Evolutionary conservation across 768 basidiomycete genomes (phyloP).

Genomic region (Hydnomerulius pinastri): DNA sequence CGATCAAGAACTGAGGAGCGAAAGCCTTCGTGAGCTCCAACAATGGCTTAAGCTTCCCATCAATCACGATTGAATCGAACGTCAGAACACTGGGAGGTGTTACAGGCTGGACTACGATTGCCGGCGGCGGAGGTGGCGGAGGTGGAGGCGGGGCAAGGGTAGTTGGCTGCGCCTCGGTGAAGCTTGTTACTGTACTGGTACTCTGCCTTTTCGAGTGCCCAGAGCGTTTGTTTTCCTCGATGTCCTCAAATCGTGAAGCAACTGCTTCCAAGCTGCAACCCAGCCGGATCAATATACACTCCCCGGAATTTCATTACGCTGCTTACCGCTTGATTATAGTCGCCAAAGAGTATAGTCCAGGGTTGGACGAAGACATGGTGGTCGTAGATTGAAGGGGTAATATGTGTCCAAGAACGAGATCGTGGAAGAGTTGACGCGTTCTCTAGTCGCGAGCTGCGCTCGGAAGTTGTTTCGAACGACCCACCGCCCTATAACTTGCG

Average conservation of each 20-base stretch:
- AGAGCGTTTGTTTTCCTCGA: conserved; percentile 55
- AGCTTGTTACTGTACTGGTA: conserved; percentile 32
- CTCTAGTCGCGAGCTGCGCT: no score
- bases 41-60: conserved; percentile 74
- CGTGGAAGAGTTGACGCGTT: no score
- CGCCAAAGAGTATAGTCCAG: conserved; percentile 70
- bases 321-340: conserved; percentile 82
- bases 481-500: conserved; percentile 4
- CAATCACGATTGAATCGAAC: conserved; percentile 73
- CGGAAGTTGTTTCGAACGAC: no score
- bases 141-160: conserved; percentile 34
- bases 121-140: conserved; percentile 38
- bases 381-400: neutral
- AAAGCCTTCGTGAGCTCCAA: conserved; percentile 70
- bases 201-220: conserved; percentile 27
- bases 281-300: conserved; percentile 1
- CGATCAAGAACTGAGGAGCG: conserved; percentile 66
- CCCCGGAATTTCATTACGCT: conserved; percentile 5
- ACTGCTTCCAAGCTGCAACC: conserved; percentile 85
- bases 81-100: conserved; percentile 64
- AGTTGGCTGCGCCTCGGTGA: conserved; percentile 26
- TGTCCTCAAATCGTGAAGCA: conserved; percentile 91
- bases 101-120: conserved; percentile 40
- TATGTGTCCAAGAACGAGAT: neutral
- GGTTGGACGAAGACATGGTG: conserved; percentile 37